phyloP scores from a whole-genome alignment of 2,329 filamentous ascomycete species.

The Trichocomaceae sp. region DNA sequence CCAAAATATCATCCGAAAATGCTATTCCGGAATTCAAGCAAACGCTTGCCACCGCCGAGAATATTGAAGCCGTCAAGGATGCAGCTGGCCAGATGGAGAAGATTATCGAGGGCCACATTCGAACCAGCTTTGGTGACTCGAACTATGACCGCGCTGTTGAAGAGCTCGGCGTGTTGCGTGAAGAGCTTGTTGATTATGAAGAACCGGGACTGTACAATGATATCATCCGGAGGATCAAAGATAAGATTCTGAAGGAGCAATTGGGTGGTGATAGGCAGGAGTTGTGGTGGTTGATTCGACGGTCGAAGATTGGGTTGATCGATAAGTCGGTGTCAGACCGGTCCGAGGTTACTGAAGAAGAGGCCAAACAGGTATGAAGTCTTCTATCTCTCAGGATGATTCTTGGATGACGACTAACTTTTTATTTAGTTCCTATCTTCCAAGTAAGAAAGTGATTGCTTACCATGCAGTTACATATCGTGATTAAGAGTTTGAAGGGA shows the following conservation, averaged over 20 bases:
- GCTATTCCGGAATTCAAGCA: constrained; percentile 88
- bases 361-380: constrained; percentile 53
- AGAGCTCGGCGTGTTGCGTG: constrained; percentile 68
- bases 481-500: background rate
- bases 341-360: constrained; percentile 61
- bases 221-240: constrained; percentile 65
- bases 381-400: background rate
- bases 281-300: constrained; percentile 71
- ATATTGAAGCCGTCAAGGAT: constrained; percentile 57
- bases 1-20: constrained; percentile 60
- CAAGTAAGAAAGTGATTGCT: constrained; percentile 10
- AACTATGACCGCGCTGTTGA: constrained; percentile 71
- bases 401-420: constrained; percentile 8
- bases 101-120: constrained; percentile 64
- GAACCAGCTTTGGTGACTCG: constrained; percentile 65
- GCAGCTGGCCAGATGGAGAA: constrained; percentile 67
- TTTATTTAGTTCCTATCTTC: constrained; percentile 19
- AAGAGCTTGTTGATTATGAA: constrained; percentile 68
- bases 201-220: constrained; percentile 70
- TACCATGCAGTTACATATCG: background rate
- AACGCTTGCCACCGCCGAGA: constrained; percentile 56
- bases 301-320: constrained; percentile 65
- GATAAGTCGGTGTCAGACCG: constrained; percentile 55
- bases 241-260: constrained; percentile 59
- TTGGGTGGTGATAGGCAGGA: constrained; percentile 71